Base-by-base conservation (phyloP, 768 basidiomycete species). In the Kwoniella dejecticola region DNA sequence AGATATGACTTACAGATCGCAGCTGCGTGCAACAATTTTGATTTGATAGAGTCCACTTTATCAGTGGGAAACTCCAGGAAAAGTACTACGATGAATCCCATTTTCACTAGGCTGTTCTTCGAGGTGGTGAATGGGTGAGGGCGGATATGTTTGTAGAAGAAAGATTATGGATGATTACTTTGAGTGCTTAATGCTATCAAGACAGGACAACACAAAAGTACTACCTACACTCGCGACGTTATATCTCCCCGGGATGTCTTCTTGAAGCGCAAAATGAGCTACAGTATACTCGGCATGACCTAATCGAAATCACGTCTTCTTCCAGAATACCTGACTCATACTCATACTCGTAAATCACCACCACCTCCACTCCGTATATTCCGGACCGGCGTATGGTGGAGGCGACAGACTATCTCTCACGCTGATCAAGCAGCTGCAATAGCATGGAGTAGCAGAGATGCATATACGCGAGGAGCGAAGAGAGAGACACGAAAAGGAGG, bases 81-180 rank as follows among this genome's bases (percentile, higher is more conserved):
- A 26, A 47, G 24, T 11, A 47, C 46, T 47, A 47, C 46, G 19
- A 47, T 47, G 46, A 47, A 47, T 24, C 46, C 46, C 46, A 47
- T 47, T 47, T 27, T 45, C 11, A 13, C 40, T 13, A 15, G 17
- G 13, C 44, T 24, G 17, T 45, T n/a, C n/a, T 24, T 24, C 23
- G n/a, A 2, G 11, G 44, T 19, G 4, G 13, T 45, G 44, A 45
- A 10, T 45, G 11, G 7, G 19, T 41, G 40, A 15, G 10, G 13
- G 40, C n/a, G 19, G 19, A 0, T 41, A 19, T 12, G 15, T 41
- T 13, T 41, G 19, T 15, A n/a, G n/a, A n/a, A n/a, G n/a, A n/a
- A n/a, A n/a, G n/a, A n/a, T n/a, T n/a, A n/a, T n/a, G n/a, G n/a
- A n/a, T n/a, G n/a, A n/a, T n/a, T n/a, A n/a, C n/a, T n/a, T n/a